Percentiles rank a stretch among this genome's conserved stretches.
These are phyloP conservation scores for Podaxis sp. DNA, from an alignment of 768 basidiomycete genomes.

Conservation along the genomic window DNA sequence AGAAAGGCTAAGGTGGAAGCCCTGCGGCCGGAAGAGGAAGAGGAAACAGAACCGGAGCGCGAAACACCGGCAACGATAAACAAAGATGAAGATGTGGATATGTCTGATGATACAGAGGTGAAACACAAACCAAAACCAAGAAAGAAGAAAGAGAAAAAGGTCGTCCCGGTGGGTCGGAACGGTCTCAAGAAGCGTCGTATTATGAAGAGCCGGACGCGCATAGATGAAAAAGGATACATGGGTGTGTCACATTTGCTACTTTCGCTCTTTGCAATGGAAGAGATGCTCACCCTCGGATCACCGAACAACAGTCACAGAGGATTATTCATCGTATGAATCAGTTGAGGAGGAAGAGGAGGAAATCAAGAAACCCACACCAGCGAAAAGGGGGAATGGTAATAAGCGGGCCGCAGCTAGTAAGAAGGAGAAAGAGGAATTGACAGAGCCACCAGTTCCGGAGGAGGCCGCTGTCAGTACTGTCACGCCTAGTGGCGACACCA, in stretches of 20 bases:
- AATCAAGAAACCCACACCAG: constrained; percentile 14
- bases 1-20: constrained; percentile 19
- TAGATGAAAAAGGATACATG: constrained; percentile 73
- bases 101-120: constrained; percentile 34
- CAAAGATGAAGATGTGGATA: constrained; percentile 36
- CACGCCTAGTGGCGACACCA: background rate
- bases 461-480: constrained; percentile 6
- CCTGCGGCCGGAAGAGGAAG: constrained; percentile 22
- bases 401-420: constrained; percentile 10
- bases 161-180: constrained; percentile 72
- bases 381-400: constrained; percentile 9
- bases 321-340: constrained; percentile 81
- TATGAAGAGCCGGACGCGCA: constrained; percentile 51
- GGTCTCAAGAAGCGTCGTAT: constrained; percentile 75
- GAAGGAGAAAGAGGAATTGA: background rate
- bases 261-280: background rate
- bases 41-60: constrained; percentile 21
- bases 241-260: constrained; percentile 40
- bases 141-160: constrained; percentile 62
- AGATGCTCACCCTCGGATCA: constrained; percentile 9
- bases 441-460: constrained; percentile 11
- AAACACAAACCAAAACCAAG: constrained; percentile 37
- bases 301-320: constrained; percentile 58
- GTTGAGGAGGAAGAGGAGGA: constrained; percentile 53
- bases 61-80: constrained; percentile 21